Percentiles rank a stretch among this genome's conserved stretches.
Evolutionary conservation across 108 stramenopile genomes (phyloP).

Genomic region (Cyclostephanos tholiformis): DNA sequence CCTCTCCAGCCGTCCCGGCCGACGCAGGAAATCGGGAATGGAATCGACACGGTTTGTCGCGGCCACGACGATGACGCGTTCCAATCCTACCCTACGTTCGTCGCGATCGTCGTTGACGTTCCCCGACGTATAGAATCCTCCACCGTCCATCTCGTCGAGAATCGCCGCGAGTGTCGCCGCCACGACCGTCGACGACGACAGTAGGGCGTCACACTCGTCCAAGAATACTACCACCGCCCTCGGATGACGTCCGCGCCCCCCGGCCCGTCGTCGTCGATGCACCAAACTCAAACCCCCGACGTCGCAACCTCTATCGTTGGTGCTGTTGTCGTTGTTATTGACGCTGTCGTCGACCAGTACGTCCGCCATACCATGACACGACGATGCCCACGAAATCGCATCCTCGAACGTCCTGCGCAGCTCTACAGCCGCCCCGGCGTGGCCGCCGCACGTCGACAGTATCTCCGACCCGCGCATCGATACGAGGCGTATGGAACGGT

Average conservation of each 20-base stretch:
- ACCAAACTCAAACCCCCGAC: too few relatives aligned
- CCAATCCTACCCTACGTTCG: conserved; percentile 34
- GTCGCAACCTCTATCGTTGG: too few relatives aligned
- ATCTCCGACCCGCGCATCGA: conserved; percentile 58
- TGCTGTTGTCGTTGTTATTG: not conserved
- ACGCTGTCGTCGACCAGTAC: not conserved
- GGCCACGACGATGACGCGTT: conserved; percentile 61
- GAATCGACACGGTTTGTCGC: conserved; percentile 85
- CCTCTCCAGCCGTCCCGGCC: conserved; percentile 76
- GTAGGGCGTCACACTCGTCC: conserved; percentile 86
- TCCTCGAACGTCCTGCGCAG: conserved; percentile 29
- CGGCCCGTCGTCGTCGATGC: too few relatives aligned
- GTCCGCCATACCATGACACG: not conserved
- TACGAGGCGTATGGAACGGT: conserved; percentile 21
- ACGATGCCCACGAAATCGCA: conserved; percentile 21
- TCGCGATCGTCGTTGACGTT: conserved; percentile 2
- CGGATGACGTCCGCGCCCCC: not conserved
- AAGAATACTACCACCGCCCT: conserved; percentile 64
- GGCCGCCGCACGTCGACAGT: conserved; percentile 36
- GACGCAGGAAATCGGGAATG: conserved; percentile 67
- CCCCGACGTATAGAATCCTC: not conserved
- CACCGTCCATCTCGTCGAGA: conserved; percentile 58
- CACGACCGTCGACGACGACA: conserved; percentile 50
- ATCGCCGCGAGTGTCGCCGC: conserved; percentile 64
- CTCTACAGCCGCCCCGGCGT: conserved; percentile 40